phyloP scores from a whole-genome alignment of 2,329 filamentous ascomycete species.

The Remersonia thermophila region DNA sequence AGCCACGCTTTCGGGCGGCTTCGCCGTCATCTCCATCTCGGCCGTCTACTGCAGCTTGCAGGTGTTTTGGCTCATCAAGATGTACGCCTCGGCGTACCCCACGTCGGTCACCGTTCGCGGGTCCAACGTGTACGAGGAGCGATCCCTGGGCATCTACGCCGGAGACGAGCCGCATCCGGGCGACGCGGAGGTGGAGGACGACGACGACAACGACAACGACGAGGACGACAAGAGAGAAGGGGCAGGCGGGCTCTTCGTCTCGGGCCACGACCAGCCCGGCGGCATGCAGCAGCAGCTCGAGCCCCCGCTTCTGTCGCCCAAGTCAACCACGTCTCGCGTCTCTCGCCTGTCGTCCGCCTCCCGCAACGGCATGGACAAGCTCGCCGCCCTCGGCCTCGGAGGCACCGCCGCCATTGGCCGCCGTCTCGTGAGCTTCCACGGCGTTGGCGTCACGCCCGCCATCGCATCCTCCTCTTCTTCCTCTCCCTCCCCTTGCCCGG shows the following conservation, averaged over 20 bases:
- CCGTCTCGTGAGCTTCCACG: conserved; percentile 6
- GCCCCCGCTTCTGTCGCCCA: conserved; percentile 1
- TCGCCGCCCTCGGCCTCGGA: conserved; percentile 3
- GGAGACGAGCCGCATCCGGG: conserved; percentile 22
- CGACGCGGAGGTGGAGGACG: no score
- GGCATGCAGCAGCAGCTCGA: neutral
- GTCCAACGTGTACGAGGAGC: conserved; percentile 62
- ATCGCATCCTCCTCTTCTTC: no score
- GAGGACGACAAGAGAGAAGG: no score
- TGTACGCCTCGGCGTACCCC: conserved; percentile 54
- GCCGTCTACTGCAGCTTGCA: conserved; percentile 44
- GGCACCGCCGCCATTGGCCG: conserved; percentile 2
- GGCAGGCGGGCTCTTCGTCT: no score
- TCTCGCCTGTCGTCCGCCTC: conserved; percentile 3
- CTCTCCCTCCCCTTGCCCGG: no score
- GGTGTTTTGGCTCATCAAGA: conserved; percentile 50
- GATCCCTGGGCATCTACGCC: conserved; percentile 48
- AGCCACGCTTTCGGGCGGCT: conserved; percentile 53
- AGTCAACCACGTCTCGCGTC: conserved; percentile 1
- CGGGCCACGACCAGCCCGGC: neutral
- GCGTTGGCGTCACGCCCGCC: conserved; percentile 2
- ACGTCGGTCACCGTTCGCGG: conserved; percentile 52
- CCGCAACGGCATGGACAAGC: conserved; percentile 4
- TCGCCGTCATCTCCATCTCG: conserved; percentile 51
- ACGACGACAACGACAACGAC: no score